Evolutionary conservation across 2,329 filamentous ascomycete genomes (phyloP), one percentile per base, ranked within the genome.

Genomic region (Colletotrichum sublineola): DNA sequence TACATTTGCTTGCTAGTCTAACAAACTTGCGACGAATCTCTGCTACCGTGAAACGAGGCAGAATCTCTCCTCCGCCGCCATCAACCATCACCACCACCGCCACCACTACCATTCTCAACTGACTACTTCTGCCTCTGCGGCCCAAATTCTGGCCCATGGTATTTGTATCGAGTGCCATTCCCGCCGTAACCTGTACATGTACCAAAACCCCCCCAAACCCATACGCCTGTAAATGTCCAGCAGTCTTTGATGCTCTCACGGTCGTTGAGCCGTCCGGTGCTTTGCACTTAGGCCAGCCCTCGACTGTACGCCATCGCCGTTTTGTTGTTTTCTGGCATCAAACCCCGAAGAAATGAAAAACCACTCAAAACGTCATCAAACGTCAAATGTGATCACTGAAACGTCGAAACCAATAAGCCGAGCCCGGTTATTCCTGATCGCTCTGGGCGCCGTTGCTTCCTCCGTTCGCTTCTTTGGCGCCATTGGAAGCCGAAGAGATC

Each of bases 361-460:
- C 29, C 38, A 63, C 52, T 61, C 40, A 64, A 67, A 58, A 58
- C 61, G 46, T 63, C 62, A 55, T 63, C 40, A 55, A 63, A 63
- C 62, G 62, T 63, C 62, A 63, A 53, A 48, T 55, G 48, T 44
- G 53, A 64, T 64, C 65, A 69, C 67, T 69, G 36, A 68, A 65
- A 68, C 58, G 56, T 72, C 46, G 11, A 63, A 42, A 40, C 29
- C 69, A 31, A 33, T 38, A 33, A 61, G 60, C 24, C 53, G 15
- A 7, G 9, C 15, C 18, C 31, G 42, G 57, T 73, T 80, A 86
- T 62, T 90, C 88, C 73, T 89, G 86, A 74, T 90, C 88, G 77
- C 88, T 90, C 77, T 86, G 85, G 65, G 80, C 79, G 8, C 81
- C 78, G 62, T 82, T 81, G 74, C 80, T 56, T 24, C 36, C 53